Evolutionary conservation across 2,329 filamentous ascomycete species (phyloP), one percentile per base, ranked within the genome.

Genomic region (Neonectria neomacrospora): DNA sequence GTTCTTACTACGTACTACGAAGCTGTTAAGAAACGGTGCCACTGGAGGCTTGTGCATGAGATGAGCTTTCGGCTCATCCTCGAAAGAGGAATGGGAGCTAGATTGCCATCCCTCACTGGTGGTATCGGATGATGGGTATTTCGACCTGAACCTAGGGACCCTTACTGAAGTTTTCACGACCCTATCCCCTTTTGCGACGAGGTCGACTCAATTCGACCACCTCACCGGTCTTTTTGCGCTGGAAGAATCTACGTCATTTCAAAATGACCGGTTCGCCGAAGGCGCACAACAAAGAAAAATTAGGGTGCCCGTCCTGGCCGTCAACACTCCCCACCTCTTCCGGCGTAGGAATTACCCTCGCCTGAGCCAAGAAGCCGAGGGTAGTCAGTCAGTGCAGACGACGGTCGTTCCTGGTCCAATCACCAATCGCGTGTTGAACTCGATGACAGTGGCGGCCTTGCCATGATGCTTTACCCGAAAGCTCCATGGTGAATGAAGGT

Each of bases 11-110:
- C n/a, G n/a, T n/a, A 32, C 2, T 3, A 34, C 14, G 14, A 37
- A 37, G 34, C 52, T 53, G 58, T 59, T 54, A 56, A 52, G 58
- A 56, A 48, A 51, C 58, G 51, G 34, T 63, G 61, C 61, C 67
- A 55, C 58, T 60, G 32, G 16, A 62, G 58, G 54, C 53, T 67
- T 64, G 52, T 64, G 61, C 58, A 54, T 55, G 37, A 54, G 61
- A 20, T 41, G 42, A 54, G 61, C 18, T 23, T 22, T 58, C 48
- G 56, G 57, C 54, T 42, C 42, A 34, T 45, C 47, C 23, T 45
- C 23, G 10, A 66, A 54, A 44, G 61, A 58, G 51, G 57, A 57
- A 62, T 53, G 52, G 45, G 58, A 63, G 52, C 50, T 45, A 63
- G 54, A 57, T 61, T 61, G 26, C 28, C 42, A 62, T 55, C 30